These are phyloP conservation scores for Fusarium setosum DNA, from an alignment of 2,329 filamentous ascomycete genomes.

Conservation along the genomic window DNA sequence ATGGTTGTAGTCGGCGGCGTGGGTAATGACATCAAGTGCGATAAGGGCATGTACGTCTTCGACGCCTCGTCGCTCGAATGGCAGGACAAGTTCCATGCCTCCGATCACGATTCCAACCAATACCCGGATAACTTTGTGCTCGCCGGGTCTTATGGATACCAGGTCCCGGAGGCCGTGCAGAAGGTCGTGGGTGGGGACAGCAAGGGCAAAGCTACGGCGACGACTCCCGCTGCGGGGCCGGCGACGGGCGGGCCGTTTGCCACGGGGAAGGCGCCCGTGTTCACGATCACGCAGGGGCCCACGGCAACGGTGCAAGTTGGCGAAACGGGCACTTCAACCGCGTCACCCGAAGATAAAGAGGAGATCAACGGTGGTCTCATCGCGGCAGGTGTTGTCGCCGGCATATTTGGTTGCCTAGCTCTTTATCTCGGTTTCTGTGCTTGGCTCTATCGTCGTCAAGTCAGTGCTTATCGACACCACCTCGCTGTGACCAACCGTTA, in stretches of 20 bases:
- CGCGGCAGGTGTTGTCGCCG: constrained; percentile 68
- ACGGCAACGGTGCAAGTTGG: constrained; percentile 55
- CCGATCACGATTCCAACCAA: constrained; percentile 66
- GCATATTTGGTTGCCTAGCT: constrained; percentile 70
- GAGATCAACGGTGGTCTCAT: constrained; percentile 55
- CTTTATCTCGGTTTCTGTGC: constrained; percentile 77
- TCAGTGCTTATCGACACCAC: constrained; percentile 76
- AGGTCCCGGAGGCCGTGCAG: constrained; percentile 64
- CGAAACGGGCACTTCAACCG: constrained; percentile 44
- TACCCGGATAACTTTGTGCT: constrained; percentile 60
- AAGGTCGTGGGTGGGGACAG: constrained; percentile 62
- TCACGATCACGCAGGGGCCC: constrained; percentile 69
- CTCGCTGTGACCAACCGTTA: constrained; percentile 73
- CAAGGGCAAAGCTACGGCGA: constrained; percentile 65
- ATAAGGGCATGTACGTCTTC: constrained; percentile 76
- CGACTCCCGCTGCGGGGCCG: constrained; percentile 58
- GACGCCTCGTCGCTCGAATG: constrained; percentile 72
- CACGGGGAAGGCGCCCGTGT: constrained; percentile 76
- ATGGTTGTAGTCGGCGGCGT: constrained; percentile 75
- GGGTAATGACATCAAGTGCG: constrained; percentile 60
- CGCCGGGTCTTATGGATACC: constrained; percentile 61
- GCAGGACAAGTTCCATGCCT: constrained; percentile 69
- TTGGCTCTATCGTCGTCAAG: constrained; percentile 79
- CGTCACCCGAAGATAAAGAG: not conserved
- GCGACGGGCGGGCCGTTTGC: constrained; percentile 77